Base-by-base conservation (phyloP, 257 asterid genomes). In the Salvia miltiorrhiza region DNA sequence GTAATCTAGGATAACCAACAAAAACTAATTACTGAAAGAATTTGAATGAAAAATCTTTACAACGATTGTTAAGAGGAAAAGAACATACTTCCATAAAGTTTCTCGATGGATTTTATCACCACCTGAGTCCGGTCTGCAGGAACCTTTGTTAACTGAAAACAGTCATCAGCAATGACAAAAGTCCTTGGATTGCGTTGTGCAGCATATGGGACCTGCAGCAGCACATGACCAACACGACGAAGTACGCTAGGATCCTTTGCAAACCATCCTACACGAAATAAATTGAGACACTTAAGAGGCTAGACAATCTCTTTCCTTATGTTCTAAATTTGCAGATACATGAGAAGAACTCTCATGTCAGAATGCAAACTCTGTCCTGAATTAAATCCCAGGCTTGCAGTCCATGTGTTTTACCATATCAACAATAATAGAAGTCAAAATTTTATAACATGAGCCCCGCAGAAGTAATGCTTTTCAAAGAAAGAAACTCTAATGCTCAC, bases 211-310 rank as follows among this genome's bases (percentile, higher is more conserved):
- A 87, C 79, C 81, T 91, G 99, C 84, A 94, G 82, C 58, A 94
- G 84, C 74, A 88, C 84, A 69, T 91, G 97, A 70, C 96, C 97
- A 72, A 94, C 99, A 63, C 92, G 95, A 47, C 94, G 95, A 69
- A 94, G 87, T 74, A 88, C 67, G 59, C 83, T 79, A 37, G 95
- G 92, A 79, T 94, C 97, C 81, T 79, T 92, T 0, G 99, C 96
- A 75, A 86, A 88, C 97, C 97, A 87, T 62, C 99, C 99, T 94
- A 39, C 9, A 40, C 65, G 43, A 65, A 49, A 47, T 59, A 16
- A 41, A 49, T 17, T 63, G 77, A 72, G 55, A 63, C 21, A 13
- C 30, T 45, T 59, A 23, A 54, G 64, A 23, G 28, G 73, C 45
- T 61, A 43, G 16, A 13, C 56, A 13, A 56, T 52, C 65, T 30